Conservation (phyloP, 345 rosid genomes). For the Pugionium dolabratum region DNA sequence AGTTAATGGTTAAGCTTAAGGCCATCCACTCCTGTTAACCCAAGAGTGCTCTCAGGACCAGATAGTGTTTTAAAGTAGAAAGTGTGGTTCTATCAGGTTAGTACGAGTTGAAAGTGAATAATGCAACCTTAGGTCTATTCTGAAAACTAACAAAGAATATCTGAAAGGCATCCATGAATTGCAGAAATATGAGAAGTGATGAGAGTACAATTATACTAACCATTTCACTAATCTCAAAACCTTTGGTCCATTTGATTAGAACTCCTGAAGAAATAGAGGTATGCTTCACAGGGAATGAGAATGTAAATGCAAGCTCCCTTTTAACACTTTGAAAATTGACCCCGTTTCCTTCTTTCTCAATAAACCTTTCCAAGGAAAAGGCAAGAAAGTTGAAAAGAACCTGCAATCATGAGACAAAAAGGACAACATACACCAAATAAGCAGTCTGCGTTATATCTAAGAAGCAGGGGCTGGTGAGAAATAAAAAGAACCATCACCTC, state of each 20-base stretch:
- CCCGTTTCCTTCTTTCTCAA: constrained; percentile 63
- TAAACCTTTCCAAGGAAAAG: constrained; percentile 46
- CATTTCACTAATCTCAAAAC: constrained; percentile 72
- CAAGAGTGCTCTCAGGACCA: not conserved
- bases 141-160: no score
- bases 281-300: constrained; percentile 50
- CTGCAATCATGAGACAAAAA: constrained; percentile 43
- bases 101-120: no score
- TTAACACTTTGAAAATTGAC: constrained; percentile 37
- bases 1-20: not conserved
- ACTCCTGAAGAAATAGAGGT: constrained; percentile 62
- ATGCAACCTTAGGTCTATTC: no score
- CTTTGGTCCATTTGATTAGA: constrained; percentile 88
- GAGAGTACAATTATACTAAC: constrained; percentile 48
- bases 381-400: no score
- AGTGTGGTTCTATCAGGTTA: not conserved
- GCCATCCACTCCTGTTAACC: not conserved
- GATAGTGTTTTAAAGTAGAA: not conserved
- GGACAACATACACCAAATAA: not conserved
- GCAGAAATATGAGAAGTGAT: no score
- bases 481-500: constrained; percentile 49
- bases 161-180: no score
- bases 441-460: not conserved
- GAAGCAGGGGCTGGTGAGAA: not conserved
- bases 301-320: no score